phyloP scores from a whole-genome alignment of 2,329 filamentous ascomycete species.

The Colletotrichum sp. region DNA sequence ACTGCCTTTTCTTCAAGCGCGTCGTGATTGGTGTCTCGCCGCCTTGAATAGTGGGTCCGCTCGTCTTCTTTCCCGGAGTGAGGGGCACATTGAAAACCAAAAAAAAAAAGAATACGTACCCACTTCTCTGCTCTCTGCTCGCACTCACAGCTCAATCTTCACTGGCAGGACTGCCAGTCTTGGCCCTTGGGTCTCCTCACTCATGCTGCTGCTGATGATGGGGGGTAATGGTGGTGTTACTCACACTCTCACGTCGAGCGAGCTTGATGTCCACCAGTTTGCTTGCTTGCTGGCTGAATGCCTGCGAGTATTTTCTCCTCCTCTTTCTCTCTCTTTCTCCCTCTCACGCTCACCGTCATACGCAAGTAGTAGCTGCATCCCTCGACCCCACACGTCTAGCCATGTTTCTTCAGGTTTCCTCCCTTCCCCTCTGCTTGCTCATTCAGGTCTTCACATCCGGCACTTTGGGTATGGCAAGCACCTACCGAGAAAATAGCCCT shows the following conservation, averaged over 20 bases:
- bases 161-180: neutral
- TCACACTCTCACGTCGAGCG: neutral
- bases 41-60: neutral
- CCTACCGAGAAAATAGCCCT: neutral
- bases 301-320: neutral
- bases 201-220: neutral
- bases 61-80: neutral
- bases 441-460: neutral
- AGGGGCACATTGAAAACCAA: neutral
- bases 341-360: neutral
- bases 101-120: neutral
- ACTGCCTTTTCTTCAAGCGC: constrained; percentile 2
- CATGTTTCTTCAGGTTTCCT: neutral
- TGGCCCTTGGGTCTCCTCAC: neutral
- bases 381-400: neutral
- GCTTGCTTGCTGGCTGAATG: neutral
- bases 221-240: neutral
- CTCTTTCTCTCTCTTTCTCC: neutral
- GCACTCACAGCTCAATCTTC: neutral
- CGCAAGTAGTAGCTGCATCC: neutral
- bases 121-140: neutral
- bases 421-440: neutral
- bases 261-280: neutral
- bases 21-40: neutral
- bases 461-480: neutral